Base-by-base conservation (phyloP, 805 yeast species). In the Pichia manshurica region DNA sequence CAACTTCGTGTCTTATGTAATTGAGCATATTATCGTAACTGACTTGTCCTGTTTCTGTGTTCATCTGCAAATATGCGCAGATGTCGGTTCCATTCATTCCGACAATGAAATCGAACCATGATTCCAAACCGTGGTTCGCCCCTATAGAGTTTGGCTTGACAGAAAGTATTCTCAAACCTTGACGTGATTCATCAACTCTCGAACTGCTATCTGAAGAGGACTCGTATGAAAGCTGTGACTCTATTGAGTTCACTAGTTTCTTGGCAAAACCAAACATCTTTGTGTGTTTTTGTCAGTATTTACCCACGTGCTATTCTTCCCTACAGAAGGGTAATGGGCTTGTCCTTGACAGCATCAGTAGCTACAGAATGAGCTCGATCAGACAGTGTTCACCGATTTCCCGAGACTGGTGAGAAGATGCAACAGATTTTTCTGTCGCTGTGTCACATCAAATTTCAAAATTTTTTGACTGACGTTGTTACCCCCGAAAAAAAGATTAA, bases 101-200 rank as follows among this genome's bases (percentile, higher is more conserved):
- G n/a, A 88, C 74, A 32, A 91, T 79, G 61, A 75, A 91, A 62
- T 91, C 99, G 60, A 91, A 93, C 79, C 87, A 84, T 9, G 93
- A 73, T 64, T 89, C 95, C 25, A 93, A 62, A 3, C 84, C 86
- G 21, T 72, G 68, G 25, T 66, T 70, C 7, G 66, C 63, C 15
- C 77, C 83, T 13, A 68, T 65, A 0, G 84, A 77, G 45, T 64
- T 67, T 29, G 65, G 62, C 33, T 66, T 69, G 2, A 78, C 78
- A 23, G 71, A 67, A 1, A 84, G 57, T 2, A 85, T 77, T 34
- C 90, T 71, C 44, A 84, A 70, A 0, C 90, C 93, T 39, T 66
- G 57, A 15, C 52, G 48, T 7, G 50, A 41, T 21, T 53, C 56
- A 22, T 49, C 49, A 19, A 45, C 19, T 5, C 20, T 25, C 5